phyloP scores from a whole-genome alignment of 2,329 filamentous ascomycete species.

The Thelonectria blattea region DNA sequence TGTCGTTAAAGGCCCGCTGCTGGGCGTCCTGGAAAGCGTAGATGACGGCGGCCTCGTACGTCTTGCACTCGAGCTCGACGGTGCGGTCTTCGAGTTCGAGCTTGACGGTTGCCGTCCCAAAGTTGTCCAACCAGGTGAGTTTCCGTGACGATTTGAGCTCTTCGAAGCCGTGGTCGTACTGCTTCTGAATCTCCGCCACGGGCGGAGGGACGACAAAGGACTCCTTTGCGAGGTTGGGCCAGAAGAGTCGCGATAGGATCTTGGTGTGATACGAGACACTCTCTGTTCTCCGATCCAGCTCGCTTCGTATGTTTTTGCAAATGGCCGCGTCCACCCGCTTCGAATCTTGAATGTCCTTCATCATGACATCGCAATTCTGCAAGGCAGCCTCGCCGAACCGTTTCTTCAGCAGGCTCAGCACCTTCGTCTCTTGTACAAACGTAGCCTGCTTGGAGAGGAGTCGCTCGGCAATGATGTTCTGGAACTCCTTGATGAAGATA shows the following conservation, averaged over 20 bases:
- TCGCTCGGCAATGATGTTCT: slow-evolving; percentile 85
- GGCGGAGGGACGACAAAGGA: slow-evolving; percentile 67
- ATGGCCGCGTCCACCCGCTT: slow-evolving; percentile 73
- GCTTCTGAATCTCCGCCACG: slow-evolving; percentile 66
- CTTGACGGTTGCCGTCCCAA: slow-evolving; percentile 81
- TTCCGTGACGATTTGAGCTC: slow-evolving; percentile 82
- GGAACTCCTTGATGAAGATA: slow-evolving; percentile 92
- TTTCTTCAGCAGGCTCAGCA: slow-evolving; percentile 85
- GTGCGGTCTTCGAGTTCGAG: slow-evolving; percentile 83
- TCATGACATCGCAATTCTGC: slow-evolving; percentile 96
- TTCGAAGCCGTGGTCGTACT: slow-evolving; percentile 79
- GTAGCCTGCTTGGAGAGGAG: slow-evolving; percentile 70
- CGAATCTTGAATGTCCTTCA: slow-evolving; percentile 89
- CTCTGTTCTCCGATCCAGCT: slow-evolving; percentile 23
- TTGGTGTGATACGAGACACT: slow-evolving; percentile 70
- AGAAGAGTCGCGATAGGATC: slow-evolving; percentile 91
- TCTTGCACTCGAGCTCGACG: slow-evolving; percentile 73
- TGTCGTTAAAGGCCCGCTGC: slow-evolving; percentile 57
- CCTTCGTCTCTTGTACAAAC: slow-evolving; percentile 80
- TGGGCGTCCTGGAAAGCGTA: slow-evolving; percentile 72
- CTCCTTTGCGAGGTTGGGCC: slow-evolving; percentile 80
- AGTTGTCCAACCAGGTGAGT: slow-evolving; percentile 83
- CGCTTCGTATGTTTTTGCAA: slow-evolving; percentile 48
- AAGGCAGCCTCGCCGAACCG: slow-evolving; percentile 85
- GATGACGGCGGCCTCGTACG: slow-evolving; percentile 88